Percentiles rank a stretch among this genome's conserved stretches.
These are phyloP conservation scores for Saccharomycopsis guyanensis DNA, from an alignment of 805 yeast genomes.

Conservation along the genomic window DNA sequence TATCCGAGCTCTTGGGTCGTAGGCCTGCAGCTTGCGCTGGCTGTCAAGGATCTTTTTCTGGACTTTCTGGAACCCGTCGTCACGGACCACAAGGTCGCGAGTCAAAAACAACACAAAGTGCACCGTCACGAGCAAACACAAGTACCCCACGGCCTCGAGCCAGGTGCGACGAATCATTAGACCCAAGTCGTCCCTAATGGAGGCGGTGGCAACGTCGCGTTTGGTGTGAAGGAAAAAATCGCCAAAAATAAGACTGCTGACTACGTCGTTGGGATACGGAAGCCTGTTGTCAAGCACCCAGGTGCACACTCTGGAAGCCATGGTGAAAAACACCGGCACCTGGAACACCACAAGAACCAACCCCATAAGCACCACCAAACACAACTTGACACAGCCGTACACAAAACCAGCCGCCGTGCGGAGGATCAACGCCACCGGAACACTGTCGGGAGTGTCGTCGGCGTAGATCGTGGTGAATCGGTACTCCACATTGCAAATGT, in stretches of 20 bases:
- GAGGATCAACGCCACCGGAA: slow-evolving; percentile 48
- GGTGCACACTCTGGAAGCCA: slow-evolving; percentile 45
- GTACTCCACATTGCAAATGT: slow-evolving; percentile 76
- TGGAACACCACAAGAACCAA: slow-evolving; percentile 40
- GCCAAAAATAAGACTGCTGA: slow-evolving; percentile 35
- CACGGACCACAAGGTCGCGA: slow-evolving; percentile 66
- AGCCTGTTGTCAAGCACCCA: slow-evolving; percentile 49
- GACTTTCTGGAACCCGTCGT: slow-evolving; percentile 58
- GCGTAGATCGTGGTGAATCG: slow-evolving; percentile 59
- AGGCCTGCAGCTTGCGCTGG: not conserved
- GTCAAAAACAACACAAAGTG: slow-evolving; percentile 45
- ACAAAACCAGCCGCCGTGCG: slow-evolving; percentile 29
- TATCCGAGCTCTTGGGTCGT: not conserved
- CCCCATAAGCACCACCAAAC: slow-evolving; percentile 23
- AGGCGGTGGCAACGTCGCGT: slow-evolving; percentile 17
- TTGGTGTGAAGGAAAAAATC: slow-evolving; percentile 20
- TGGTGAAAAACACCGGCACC: slow-evolving; percentile 51
- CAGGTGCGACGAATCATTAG: slow-evolving; percentile 3
- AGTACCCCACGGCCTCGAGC: slow-evolving; percentile 27
- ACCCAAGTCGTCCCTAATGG: not conserved
- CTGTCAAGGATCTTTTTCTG: slow-evolving; percentile 34
- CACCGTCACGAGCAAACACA: slow-evolving; percentile 34
- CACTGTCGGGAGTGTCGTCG: slow-evolving; percentile 52
- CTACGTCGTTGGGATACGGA: slow-evolving; percentile 31
- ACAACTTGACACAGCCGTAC: slow-evolving; percentile 15